Evolutionary conservation across 23 red algal species (phyloP), one percentile per base, ranked within the genome.

Genomic region (Pyropia yezoensis): DNA sequence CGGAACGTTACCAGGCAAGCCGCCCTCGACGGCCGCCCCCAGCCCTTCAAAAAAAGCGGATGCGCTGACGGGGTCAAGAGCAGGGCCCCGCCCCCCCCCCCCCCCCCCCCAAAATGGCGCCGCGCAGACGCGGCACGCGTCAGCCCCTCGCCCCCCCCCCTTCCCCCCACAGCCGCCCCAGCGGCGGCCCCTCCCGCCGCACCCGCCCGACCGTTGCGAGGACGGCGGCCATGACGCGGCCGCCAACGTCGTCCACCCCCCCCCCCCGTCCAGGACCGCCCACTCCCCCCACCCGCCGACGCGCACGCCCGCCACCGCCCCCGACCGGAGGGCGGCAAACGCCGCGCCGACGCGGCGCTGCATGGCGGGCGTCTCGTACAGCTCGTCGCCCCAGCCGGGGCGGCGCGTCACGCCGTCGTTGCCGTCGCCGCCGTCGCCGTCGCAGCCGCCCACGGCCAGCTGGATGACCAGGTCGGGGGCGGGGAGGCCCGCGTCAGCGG

Each of bases 381-480:
- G 64, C 55, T 96, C 91, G 21, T 56, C 39, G 18, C 91, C 91
- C 34, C 50, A 96, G 15, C 59, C 73, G 20, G 59, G 30, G 30
- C 30, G 30, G 30, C 30, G 3, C 3, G 30, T 6, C 30, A 33
- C 39, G 12, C 39, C 2, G 2, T 2, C 30, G 2, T 33, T 2
- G 30, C 2, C 30, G 2, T 6, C 30, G 2, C 30, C 39, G 39
- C 6, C 39, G 39, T 0, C 39, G 39, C 83, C 24, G 83, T 39
- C 65, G 18, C 30, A 45, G 15, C 69, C 54, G 52, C 69, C 58
- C 25, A 88, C 49, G 14, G 64, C 57, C 27, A 96, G 71, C 26
- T 67, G 89, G n/a, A 89, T 26, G 14, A 96, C 79, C 60, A 83
- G 1, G 79, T 96, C 91, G 49, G 91, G 83, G 1, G 72, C 64